Evolutionary conservation across 73 alveolate genomes (phyloP).

Genomic region (Paramecium sonneborni): DNA sequence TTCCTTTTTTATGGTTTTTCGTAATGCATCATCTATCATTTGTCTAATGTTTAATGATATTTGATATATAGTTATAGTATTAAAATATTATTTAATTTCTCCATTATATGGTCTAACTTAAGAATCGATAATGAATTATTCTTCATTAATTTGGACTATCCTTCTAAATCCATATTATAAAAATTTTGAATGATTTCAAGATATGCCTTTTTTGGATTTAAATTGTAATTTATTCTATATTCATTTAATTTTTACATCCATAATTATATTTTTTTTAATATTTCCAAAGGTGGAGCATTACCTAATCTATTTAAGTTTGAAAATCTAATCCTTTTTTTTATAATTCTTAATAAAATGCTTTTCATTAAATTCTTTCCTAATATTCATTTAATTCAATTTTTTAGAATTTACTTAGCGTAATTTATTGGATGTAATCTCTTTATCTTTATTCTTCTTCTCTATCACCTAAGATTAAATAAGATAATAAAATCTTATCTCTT

Average conservation of each 20-base stretch:
- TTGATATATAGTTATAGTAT: neutral
- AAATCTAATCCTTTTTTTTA: conserved; percentile 76
- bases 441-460: conserved; percentile 66
- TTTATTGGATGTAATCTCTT: conserved; percentile 69
- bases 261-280: conserved; percentile 61
- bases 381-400: conserved; percentile 69
- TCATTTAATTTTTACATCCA: conserved; percentile 55
- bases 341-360: conserved; percentile 72
- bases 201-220: neutral
- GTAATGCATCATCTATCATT: conserved; percentile 44
- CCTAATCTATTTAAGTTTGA: conserved; percentile 79
- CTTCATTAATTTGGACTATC: neutral
- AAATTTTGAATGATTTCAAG: neutral
- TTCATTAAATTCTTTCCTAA: conserved; percentile 72
- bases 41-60: neutral
- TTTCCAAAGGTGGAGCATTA: conserved; percentile 82
- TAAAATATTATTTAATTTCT: conserved; percentile 6
- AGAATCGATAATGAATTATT: neutral
- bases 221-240: conserved; percentile 3
- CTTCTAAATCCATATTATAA: neutral
- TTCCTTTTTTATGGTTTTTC: conserved; percentile 54
- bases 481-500: conserved; percentile 72
- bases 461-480: conserved; percentile 66
- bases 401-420: conserved; percentile 63
- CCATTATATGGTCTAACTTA: conserved; percentile 54